Evolutionary conservation across 2,329 filamentous ascomycete genomes (phyloP), one percentile per base, ranked within the genome.

Genomic region (Hyphodiscus sp.): DNA sequence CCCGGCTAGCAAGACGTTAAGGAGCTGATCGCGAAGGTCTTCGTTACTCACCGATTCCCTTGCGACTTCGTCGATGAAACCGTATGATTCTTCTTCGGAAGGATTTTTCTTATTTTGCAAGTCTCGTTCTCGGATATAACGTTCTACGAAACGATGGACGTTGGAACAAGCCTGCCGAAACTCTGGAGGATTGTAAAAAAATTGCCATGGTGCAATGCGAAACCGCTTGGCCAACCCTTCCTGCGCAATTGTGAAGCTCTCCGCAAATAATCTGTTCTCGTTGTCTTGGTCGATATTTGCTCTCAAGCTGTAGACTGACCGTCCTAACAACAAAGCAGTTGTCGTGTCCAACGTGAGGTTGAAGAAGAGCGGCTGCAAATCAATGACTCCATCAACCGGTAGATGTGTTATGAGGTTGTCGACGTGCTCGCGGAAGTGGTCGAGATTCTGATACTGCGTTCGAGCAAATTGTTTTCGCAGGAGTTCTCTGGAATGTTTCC

Each of bases 1-100:
- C 4, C 55, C 57, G 4, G 57, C 57, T 4, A 55, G 38, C 5
- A 59, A 48, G 18, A 58, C 51, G 29, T 58, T 59, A 5, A 38
- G 4, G 2, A 38, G 5, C 33, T 38, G 33, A 38, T 38, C 5
- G 5, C 33, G 33, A 2, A 38, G 16, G 13, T 2, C 33, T n/a
- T 5, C 13, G 4, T 10, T 4, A n/a, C 13, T 10, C 4, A 4
- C 5, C 2, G 4, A 15, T 4, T 38, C 33, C 11, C 13, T 5
- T 2, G 33, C 33, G 4, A 38, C 4, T 2, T 5, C 33, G 11
- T n/a, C 16, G 5, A 38, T 6, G 16, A 15, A 38, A 38, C 5
- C 33, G 13, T 38, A 38, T 2, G 2, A 4, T 2, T 10, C 11
- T 10, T 13, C 16, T n/a, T 13, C 2, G 4, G 2, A 4, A 4